Percentiles rank a stretch among this genome's conserved stretches.
These are phyloP conservation scores for Naegleria fowleri DNA, from an alignment of 208 protist genomes.

Conservation along the genomic window DNA sequence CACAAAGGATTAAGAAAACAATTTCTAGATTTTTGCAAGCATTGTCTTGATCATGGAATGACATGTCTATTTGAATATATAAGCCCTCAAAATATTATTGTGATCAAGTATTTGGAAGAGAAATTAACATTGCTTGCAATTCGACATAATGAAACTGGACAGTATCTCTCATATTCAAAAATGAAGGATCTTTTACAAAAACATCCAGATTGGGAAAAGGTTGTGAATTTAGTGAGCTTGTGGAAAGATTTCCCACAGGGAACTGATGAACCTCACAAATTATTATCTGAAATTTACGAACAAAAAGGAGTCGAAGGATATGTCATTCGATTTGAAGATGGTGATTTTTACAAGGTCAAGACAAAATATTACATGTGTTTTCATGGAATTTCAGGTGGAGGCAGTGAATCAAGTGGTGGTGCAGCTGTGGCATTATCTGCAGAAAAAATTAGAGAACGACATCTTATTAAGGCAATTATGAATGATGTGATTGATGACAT, in stretches of 20 bases:
- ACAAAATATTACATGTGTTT: slow-evolving; percentile 2
- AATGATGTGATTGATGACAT: neutral
- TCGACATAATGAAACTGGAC: neutral
- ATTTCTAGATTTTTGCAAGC: neutral
- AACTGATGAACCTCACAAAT: neutral
- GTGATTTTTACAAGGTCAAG: neutral
- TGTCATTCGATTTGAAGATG: slow-evolving; percentile 2
- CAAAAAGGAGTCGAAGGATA: neutral
- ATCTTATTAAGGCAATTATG: neutral
- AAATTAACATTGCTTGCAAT: neutral
- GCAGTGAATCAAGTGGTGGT: neutral
- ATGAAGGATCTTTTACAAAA: neutral
- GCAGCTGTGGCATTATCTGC: neutral
- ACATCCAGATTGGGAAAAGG: neutral
- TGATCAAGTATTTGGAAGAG: neutral
- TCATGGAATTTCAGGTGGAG: neutral
- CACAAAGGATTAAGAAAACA: neutral
- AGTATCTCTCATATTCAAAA: neutral
- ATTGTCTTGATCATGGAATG: neutral
- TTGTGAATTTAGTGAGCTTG: neutral
- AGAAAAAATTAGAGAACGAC: neutral
- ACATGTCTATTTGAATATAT: neutral
- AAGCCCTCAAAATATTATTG: neutral
- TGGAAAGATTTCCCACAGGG: neutral
- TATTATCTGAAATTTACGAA: neutral